Evolutionary conservation across 257 asterid species (phyloP).

Genomic region (Solanum sejunctum): DNA sequence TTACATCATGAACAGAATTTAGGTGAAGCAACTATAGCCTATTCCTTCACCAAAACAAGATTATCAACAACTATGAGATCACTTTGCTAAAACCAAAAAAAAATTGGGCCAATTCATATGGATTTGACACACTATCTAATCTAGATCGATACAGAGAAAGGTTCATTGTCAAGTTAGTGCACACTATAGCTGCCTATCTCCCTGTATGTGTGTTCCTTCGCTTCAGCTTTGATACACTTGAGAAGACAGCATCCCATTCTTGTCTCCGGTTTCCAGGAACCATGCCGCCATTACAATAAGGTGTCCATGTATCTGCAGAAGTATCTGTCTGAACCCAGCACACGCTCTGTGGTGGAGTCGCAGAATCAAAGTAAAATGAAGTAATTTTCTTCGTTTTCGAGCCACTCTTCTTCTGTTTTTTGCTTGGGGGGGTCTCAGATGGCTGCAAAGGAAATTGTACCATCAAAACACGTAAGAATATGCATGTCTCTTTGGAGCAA

Average conservation of each 20-base stretch:
- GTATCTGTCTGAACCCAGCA: constrained; percentile 12
- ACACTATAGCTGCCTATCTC: background rate
- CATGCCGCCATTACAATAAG: background rate
- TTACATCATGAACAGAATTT: background rate
- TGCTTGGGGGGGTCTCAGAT: background rate
- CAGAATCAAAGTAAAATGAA: constrained; percentile 13
- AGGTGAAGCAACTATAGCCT: background rate
- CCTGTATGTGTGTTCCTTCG: background rate
- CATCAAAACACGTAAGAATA: background rate
- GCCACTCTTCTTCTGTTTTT: constrained; percentile 8
- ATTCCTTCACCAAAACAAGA: background rate
- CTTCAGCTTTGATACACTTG: constrained; percentile 6
- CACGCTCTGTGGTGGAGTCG: constrained; percentile 14
- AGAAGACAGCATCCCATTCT: constrained; percentile 13
- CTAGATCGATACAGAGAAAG: background rate
- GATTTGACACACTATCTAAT: background rate
- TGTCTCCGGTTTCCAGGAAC: constrained; percentile 1
- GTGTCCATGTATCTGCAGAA: constrained; percentile 5
- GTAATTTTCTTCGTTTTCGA: constrained; percentile 3
- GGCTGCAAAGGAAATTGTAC: constrained; percentile 4
- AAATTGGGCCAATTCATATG: background rate
- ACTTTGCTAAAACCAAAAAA: background rate
- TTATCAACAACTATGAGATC: background rate
- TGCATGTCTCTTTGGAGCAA: background rate
- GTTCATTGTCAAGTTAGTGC: background rate